Evolutionary conservation across 164 flowering plant species (phyloP).

Genomic region (grape (Vitis vinifera)): DNA sequence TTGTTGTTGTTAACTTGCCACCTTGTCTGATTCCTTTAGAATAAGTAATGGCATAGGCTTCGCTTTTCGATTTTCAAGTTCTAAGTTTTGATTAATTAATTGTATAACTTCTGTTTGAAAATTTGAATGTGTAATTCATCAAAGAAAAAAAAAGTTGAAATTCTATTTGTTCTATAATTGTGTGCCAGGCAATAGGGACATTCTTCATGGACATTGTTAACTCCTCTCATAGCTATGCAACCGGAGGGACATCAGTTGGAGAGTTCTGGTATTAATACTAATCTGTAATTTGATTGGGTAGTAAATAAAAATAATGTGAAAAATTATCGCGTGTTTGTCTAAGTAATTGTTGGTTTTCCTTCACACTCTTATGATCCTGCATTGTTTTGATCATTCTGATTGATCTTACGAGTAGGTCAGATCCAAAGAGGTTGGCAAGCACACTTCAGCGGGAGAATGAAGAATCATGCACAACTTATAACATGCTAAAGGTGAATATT

Average conservation of each 20-base stretch:
- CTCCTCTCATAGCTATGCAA: constrained; percentile 64
- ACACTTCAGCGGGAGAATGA: constrained; percentile 69
- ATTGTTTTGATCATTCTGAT: not conserved
- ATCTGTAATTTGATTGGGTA: not conserved
- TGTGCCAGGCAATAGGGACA: constrained; percentile 50
- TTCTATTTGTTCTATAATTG: not conserved
- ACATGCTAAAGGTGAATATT: constrained; percentile 78
- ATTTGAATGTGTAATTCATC: too few species aligned
- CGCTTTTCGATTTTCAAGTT: too few species aligned
- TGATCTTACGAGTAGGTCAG: constrained; percentile 44
- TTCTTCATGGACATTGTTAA: constrained; percentile 65
- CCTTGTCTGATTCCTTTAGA: too few species aligned
- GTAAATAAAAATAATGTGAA: too few species aligned
- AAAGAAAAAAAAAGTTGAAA: not conserved
- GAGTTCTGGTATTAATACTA: constrained; percentile 56
- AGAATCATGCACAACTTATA: constrained; percentile 93
- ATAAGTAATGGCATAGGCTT: too few species aligned
- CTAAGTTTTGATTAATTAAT: too few species aligned
- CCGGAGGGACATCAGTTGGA: constrained; percentile 67
- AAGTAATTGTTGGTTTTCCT: too few species aligned
- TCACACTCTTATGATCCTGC: not conserved
- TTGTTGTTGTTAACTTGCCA: too few species aligned
- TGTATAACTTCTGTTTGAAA: too few species aligned
- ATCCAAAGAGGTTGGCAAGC: constrained; percentile 78
- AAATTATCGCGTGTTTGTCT: too few species aligned